A percentile compares a stretch with the other conserved stretches of the same genome.
Evolutionary conservation across 306 rosid species (phyloP).

Genomic region (Adenanthera pavonina): DNA sequence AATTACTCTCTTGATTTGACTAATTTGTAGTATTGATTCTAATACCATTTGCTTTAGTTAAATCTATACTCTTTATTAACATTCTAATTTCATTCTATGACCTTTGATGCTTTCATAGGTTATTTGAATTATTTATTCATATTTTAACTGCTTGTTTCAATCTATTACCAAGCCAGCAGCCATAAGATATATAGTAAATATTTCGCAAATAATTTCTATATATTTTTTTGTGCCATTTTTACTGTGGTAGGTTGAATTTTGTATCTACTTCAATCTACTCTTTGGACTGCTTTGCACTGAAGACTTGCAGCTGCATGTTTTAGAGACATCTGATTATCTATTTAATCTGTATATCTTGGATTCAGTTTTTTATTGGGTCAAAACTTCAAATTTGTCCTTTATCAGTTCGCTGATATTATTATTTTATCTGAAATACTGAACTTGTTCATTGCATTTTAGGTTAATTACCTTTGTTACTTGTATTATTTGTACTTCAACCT

Average conservation of each 20-base stretch:
- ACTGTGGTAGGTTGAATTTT: slow-evolving; percentile 32
- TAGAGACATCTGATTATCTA: slow-evolving; percentile 32
- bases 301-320: slow-evolving; percentile 36
- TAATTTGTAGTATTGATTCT: not conserved
- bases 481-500: not conserved
- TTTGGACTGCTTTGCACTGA: slow-evolving; percentile 34
- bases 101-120: not conserved
- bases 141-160: slow-evolving; percentile 20
- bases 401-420: slow-evolving; percentile 10
- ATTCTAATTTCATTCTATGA: not conserved
- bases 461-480: not conserved
- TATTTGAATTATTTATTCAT: slow-evolving; percentile 13
- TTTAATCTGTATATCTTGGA: slow-evolving; percentile 28
- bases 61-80: not conserved
- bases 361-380: slow-evolving; percentile 13
- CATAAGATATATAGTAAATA: not conserved
- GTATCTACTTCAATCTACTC: slow-evolving; percentile 27
- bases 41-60: not conserved
- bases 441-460: slow-evolving; percentile 22
- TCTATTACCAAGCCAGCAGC: not conserved
- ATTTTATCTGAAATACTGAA: not conserved
- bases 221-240: slow-evolving; percentile 10
- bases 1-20: slow-evolving; percentile 25
- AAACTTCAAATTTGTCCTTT: slow-evolving; percentile 16
- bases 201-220: too few relatives aligned